phyloP scores from a whole-genome alignment of 108 stramenopile genomes.

The Seminavis robusta region DNA sequence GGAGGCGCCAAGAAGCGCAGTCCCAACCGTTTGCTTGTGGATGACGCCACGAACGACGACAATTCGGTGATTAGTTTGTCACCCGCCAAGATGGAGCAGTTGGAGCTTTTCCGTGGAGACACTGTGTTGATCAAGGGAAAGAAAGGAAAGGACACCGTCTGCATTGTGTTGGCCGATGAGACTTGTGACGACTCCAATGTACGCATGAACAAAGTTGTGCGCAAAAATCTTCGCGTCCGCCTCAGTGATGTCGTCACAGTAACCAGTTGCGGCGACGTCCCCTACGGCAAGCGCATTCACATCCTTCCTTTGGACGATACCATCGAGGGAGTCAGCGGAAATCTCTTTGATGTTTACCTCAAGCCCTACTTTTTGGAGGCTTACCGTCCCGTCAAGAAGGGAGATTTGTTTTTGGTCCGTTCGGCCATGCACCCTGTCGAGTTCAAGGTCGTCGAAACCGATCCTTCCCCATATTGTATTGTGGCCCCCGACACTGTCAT shows the following conservation, averaged over 20 bases:
- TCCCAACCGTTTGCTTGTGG: conserved; percentile 98
- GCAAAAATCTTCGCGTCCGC: conserved; percentile 97
- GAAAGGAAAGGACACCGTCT: conserved; percentile 97
- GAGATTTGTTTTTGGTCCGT: conserved; percentile 97
- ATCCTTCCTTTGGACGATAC: conserved; percentile 98
- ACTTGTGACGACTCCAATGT: conserved; percentile 94
- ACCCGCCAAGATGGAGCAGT: conserved; percentile 97
- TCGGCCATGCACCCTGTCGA: conserved; percentile 99
- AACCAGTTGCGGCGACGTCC: conserved; percentile 93
- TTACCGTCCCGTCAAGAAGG: conserved; percentile 99
- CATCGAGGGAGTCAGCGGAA: conserved; percentile 99
- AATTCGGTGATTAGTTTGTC: conserved; percentile 93
- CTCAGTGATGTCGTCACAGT: conserved; percentile 97
- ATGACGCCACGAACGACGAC: conserved; percentile 99
- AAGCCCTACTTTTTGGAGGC: conserved; percentile 99
- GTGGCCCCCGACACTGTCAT: conserved; percentile 99
- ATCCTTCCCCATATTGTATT: conserved; percentile 96
- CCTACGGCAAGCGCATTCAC: conserved; percentile 98
- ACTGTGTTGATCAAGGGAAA: conserved; percentile 99
- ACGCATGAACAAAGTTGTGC: conserved; percentile 99
- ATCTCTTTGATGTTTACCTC: conserved; percentile 99
- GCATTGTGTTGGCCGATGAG: conserved; percentile 98
- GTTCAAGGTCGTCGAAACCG: conserved; percentile 99
- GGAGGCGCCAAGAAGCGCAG: conserved; percentile 89
- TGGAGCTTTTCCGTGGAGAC: conserved; percentile 98